phyloP scores from a whole-genome alignment of 345 rosid genomes.

The Eucalyptus microcorys region DNA sequence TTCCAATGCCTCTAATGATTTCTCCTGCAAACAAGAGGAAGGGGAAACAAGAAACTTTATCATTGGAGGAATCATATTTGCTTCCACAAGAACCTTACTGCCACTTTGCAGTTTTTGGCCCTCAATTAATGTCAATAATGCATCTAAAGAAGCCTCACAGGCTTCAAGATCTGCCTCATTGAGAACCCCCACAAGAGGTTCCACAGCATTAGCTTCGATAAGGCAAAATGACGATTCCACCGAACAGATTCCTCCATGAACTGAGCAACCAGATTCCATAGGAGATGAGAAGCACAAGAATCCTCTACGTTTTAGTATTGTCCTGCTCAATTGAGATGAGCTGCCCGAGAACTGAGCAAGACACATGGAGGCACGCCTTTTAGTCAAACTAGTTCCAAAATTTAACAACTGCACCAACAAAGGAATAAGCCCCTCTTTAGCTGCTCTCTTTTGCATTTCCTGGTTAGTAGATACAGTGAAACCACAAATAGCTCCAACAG shows the following conservation, averaged over 20 bases:
- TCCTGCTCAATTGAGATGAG: conserved; percentile 22
- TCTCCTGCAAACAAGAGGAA: conserved; percentile 35
- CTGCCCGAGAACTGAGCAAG: conserved; percentile 38
- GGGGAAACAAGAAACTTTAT: conserved; percentile 40
- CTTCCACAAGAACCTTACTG: conserved; percentile 42
- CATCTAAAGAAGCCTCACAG: conserved; percentile 51
- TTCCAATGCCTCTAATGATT: conserved; percentile 41
- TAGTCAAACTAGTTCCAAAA: conserved; percentile 30
- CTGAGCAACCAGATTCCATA: conserved; percentile 22
- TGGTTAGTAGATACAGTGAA: conserved; percentile 28
- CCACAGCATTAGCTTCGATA: conserved; percentile 45
- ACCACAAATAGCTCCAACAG: conserved; percentile 39
- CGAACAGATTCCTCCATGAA: conserved; percentile 51
- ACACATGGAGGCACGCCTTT: conserved; percentile 30
- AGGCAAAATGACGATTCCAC: conserved; percentile 58
- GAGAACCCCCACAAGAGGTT: conserved; percentile 37
- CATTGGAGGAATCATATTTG: conserved; percentile 33
- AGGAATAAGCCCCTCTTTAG: conserved; percentile 42
- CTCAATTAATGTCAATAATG: conserved; percentile 46
- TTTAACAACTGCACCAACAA: conserved; percentile 33
- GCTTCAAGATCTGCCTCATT: conserved; percentile 29
- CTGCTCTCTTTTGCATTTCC: conserved; percentile 43
- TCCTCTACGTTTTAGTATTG: conserved; percentile 15
- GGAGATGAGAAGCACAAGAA: conserved; percentile 41
- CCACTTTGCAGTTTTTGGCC: conserved; percentile 41